Evolutionary conservation across 441 rosid species (phyloP).

Genomic region (Pelargonium cotyledonis): DNA sequence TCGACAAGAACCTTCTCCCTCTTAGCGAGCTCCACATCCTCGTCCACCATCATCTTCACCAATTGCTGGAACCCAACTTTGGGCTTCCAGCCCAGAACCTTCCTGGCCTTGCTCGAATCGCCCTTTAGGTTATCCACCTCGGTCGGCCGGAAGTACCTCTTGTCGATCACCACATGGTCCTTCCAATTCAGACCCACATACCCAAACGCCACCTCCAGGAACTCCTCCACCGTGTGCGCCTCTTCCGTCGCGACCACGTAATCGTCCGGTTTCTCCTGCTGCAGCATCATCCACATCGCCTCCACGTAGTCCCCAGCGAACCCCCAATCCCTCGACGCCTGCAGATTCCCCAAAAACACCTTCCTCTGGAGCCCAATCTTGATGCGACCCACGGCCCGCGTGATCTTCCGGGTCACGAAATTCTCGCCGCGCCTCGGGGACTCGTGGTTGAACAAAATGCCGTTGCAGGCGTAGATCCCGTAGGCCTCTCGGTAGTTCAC

Average conservation of each 20-base stretch:
- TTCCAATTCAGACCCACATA: conserved; percentile 74
- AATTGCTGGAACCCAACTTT: conserved; percentile 71
- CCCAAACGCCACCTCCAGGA: conserved; percentile 75
- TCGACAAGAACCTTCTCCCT: conserved; percentile 89
- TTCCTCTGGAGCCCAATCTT: conserved; percentile 73
- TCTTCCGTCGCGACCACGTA: conserved; percentile 97
- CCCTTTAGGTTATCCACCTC: conserved; percentile 83
- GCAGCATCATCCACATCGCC: conserved; percentile 97
- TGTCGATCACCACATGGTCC: conserved; percentile 81
- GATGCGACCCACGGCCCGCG: conserved; percentile 77
- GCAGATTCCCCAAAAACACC: conserved; percentile 69
- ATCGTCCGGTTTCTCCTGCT: conserved; percentile 84
- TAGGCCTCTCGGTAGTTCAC: conserved; percentile 81
- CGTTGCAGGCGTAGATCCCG: conserved; percentile 74
- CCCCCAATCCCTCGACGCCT: conserved; percentile 90
- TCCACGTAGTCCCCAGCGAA: conserved; percentile 84
- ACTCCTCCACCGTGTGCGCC: conserved; percentile 86
- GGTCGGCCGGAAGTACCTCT: conserved; percentile 73
- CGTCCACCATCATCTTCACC: conserved; percentile 92
- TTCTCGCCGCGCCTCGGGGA: conserved; percentile 80
- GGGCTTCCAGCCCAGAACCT: conserved; percentile 71
- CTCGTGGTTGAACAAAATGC: conserved; percentile 78
- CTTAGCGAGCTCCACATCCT: conserved; percentile 67
- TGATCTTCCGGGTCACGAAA: conserved; percentile 75
- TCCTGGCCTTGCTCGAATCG: conserved; percentile 66